Conservation (phyloP, 2,329 filamentous ascomycete species). For the Fusarium albidum region DNA sequence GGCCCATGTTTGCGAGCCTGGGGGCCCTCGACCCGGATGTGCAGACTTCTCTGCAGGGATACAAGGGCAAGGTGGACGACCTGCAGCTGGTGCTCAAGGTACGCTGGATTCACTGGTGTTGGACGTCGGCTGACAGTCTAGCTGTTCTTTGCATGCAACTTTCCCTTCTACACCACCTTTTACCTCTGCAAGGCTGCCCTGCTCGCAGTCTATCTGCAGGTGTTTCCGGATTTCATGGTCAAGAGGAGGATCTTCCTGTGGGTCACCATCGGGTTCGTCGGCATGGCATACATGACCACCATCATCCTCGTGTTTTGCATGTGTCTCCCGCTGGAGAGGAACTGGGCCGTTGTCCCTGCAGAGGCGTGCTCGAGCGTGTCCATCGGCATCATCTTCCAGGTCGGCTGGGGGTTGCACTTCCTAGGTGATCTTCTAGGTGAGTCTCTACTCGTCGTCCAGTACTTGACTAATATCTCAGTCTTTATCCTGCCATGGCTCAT, state of each 20-base stretch:
- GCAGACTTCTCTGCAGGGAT: constrained; percentile 5
- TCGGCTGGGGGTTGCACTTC: constrained; percentile 26
- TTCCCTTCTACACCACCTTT: constrained; percentile 34
- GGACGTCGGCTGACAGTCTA: neutral
- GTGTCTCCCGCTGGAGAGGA: constrained; percentile 10
- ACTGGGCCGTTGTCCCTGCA: neutral
- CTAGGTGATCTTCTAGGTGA: constrained; percentile 15
- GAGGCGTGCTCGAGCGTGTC: neutral
- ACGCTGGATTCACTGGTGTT: fast-evolving
- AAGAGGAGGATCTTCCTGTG: constrained; percentile 23
- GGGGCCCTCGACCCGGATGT: constrained; percentile 25
- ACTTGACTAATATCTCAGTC: constrained; percentile 3
- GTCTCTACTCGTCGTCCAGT: no score
- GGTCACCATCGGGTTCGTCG: constrained; percentile 6
- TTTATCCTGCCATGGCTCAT: constrained; percentile 30
- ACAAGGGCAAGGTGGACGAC: neutral
- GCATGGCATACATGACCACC: neutral
- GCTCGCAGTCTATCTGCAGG: constrained; percentile 23
- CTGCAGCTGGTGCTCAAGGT: constrained; percentile 19
- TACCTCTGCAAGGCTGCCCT: constrained; percentile 36
- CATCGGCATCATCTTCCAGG: constrained; percentile 11
- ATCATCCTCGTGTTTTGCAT: constrained; percentile 1
- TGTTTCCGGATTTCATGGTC: constrained; percentile 20
- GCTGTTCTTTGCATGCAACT: constrained; percentile 20
- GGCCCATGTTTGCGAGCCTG: constrained; percentile 5